phyloP scores from a whole-genome alignment of 2,329 filamentous ascomycete genomes.

The Aspergillus caelatus region DNA sequence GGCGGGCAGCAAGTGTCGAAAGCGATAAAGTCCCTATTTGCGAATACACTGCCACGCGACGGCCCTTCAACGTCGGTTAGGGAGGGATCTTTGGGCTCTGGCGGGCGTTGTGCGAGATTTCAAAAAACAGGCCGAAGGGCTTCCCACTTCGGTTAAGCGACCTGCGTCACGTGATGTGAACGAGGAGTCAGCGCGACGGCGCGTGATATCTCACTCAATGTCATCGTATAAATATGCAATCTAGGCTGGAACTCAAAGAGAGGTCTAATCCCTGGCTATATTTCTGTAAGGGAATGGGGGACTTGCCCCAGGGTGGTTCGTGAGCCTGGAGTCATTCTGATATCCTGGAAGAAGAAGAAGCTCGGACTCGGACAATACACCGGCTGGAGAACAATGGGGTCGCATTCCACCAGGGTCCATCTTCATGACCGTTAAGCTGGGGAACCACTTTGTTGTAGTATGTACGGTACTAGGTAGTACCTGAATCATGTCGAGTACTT shows the following conservation, averaged over 20 bases:
- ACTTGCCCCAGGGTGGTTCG: background rate
- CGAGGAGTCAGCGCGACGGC: background rate
- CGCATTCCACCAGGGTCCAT: background rate
- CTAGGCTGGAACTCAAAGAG: background rate
- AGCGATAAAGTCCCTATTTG: conserved; percentile 23
- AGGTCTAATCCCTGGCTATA: background rate
- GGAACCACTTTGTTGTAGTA: background rate
- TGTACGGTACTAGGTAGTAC: background rate
- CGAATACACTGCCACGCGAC: conserved; percentile 41
- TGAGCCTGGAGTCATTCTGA: background rate
- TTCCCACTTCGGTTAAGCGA: conserved; percentile 43
- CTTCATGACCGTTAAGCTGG: background rate
- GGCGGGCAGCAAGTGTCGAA: conserved; percentile 33
- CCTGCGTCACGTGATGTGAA: conserved; percentile 31
- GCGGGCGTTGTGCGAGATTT: conserved; percentile 36
- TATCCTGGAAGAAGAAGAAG: background rate
- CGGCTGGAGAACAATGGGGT: background rate
- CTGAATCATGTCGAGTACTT: background rate
- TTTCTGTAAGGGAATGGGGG: background rate
- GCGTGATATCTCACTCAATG: background rate
- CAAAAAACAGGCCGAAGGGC: conserved; percentile 33
- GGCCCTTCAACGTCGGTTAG: conserved; percentile 30
- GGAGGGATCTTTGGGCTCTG: conserved; percentile 21
- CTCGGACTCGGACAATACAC: background rate
- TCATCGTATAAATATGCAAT: background rate